A percentile compares a stretch with the other conserved stretches of the same genome.
phyloP scores from a whole-genome alignment of 768 basidiomycete species.

The Lactarius pseudohatsudake region DNA sequence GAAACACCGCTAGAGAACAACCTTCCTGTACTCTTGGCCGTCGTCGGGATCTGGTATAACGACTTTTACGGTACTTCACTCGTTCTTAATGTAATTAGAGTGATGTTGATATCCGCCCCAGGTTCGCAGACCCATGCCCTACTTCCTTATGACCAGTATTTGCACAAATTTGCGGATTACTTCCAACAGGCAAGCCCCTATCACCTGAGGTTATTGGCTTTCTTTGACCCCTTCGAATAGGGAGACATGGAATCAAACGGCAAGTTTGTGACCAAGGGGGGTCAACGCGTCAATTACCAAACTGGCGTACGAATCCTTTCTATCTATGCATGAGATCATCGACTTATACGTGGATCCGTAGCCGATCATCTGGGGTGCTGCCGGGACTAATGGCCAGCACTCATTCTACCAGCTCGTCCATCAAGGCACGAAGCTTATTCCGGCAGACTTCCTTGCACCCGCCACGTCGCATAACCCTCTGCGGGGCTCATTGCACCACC shows the following conservation, averaged over 20 bases:
- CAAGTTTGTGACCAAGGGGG: conserved; percentile 93
- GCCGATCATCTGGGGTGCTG: conserved; percentile 99
- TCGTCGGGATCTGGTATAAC: conserved; percentile 97
- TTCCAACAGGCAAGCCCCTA: conserved; percentile 77
- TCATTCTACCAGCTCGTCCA: conserved; percentile 99
- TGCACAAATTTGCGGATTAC: conserved; percentile 99
- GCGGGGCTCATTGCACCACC: conserved; percentile 83
- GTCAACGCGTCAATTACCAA: conserved; percentile 91
- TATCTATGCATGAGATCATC: conserved; percentile 4
- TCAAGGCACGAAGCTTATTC: conserved; percentile 91
- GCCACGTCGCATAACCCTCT: conserved; percentile 90
- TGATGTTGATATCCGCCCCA: conserved; percentile 32
- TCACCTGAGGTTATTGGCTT: neutral
- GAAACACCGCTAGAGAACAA: conserved; percentile 85
- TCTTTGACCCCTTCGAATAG: conserved; percentile 34
- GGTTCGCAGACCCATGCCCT: conserved; percentile 93
- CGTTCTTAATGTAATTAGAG: neutral
- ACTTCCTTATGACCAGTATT: conserved; percentile 97
- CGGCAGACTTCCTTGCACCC: conserved; percentile 90
- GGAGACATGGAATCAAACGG: conserved; percentile 99
- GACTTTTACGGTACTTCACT: conserved; percentile 76
- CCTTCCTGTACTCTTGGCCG: conserved; percentile 86
- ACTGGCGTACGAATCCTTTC: conserved; percentile 69
- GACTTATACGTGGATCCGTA: conserved; percentile 34
- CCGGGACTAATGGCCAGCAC: conserved; percentile 98